Conservation (phyloP, 2,329 filamentous ascomycete genomes). For the Fusarium globosum region DNA sequence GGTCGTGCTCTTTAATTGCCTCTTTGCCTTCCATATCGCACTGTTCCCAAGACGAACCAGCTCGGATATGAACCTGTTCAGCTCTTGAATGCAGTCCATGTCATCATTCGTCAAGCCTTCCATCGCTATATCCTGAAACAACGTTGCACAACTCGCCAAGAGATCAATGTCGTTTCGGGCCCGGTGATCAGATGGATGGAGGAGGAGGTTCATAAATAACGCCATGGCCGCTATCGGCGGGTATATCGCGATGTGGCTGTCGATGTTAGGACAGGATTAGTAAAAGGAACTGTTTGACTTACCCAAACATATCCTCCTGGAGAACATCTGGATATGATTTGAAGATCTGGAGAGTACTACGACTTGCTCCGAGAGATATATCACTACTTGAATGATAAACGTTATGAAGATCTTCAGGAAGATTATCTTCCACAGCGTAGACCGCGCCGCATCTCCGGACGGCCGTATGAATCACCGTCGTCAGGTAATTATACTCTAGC, state of each 20-base stretch:
- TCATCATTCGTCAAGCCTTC: not conserved
- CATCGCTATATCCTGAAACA: not conserved
- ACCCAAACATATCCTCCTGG: not conserved
- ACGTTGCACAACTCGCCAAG: not conserved
- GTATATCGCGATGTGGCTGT: not conserved
- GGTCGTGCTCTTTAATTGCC: not conserved
- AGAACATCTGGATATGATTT: not conserved
- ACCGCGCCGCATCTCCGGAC: not conserved
- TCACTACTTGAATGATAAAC: conserved; percentile 14
- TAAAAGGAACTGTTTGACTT: rapidly evolving
- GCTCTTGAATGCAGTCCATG: not conserved
- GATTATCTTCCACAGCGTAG: not conserved
- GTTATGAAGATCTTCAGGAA: not conserved
- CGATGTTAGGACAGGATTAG: rapidly evolving
- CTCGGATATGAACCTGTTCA: not conserved
- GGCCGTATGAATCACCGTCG: not conserved
- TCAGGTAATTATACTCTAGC: not conserved
- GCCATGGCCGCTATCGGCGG: not conserved
- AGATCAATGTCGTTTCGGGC: not conserved
- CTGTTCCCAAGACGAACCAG: not conserved
- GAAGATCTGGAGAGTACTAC: not conserved
- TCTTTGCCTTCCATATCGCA: not conserved
- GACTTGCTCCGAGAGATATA: not conserved
- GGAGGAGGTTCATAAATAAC: not conserved
- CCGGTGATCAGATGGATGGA: not conserved